Evolutionary conservation across 1,139 yeast species (phyloP).

Genomic region (Dujonia santamariae): DNA sequence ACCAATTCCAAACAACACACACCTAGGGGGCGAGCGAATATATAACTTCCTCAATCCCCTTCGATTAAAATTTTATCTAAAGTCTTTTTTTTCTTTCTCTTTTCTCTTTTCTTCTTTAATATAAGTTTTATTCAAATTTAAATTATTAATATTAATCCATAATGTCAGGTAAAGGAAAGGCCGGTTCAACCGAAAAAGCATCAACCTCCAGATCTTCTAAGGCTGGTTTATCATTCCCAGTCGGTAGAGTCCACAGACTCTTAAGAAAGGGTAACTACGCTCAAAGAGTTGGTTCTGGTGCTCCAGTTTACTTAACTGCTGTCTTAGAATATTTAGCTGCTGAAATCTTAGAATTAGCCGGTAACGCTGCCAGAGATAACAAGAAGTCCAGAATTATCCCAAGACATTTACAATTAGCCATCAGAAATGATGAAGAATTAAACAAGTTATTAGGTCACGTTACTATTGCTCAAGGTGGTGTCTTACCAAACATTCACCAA

Average conservation of each 20-base stretch:
- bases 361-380: conserved; percentile 59
- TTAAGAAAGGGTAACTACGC: conserved; percentile 56
- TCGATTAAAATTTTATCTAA: not conserved
- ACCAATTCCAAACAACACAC: too few species aligned
- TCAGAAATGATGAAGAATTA: conserved; percentile 54
- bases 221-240: conserved; percentile 56
- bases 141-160: conserved; percentile 14
- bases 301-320: conserved; percentile 53
- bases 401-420: conserved; percentile 53
- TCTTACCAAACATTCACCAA: conserved; percentile 94
- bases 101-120: not conserved
- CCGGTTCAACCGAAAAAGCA: conserved; percentile 51
- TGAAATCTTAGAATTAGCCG: conserved; percentile 55
- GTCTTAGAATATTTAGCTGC: conserved; percentile 53
- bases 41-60: too few species aligned
- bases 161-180: conserved; percentile 56
- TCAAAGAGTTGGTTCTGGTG: conserved; percentile 56
- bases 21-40: too few species aligned
- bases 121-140: conserved; percentile 9
- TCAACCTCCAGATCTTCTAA: conserved; percentile 53
- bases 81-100: conserved; percentile 1
- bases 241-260: conserved; percentile 55
- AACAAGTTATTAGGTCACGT: conserved; percentile 79
- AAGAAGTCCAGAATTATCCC: conserved; percentile 57
- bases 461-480: conserved; percentile 98